phyloP scores from a whole-genome alignment of 2,329 filamentous ascomycete species.

The Pseudocercospora pini-densiflorae region DNA sequence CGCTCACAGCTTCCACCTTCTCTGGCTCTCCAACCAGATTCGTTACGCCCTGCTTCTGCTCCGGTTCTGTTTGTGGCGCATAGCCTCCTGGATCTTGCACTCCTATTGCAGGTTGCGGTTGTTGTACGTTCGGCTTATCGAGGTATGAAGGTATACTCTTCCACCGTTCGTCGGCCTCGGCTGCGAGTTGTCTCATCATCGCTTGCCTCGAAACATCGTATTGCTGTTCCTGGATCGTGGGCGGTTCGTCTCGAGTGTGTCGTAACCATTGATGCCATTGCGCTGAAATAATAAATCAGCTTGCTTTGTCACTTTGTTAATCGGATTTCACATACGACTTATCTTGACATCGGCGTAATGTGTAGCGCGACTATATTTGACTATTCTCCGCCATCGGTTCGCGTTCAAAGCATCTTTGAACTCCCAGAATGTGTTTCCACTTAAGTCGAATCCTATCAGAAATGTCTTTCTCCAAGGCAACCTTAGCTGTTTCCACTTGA shows the following conservation, averaged over 20 bases:
- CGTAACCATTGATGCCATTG: conserved; percentile 73
- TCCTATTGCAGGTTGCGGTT: conserved; percentile 52
- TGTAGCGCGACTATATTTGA: conserved; percentile 56
- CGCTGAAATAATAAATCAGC: conserved; percentile 44
- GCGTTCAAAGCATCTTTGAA: conserved; percentile 63
- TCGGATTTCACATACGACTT: conserved; percentile 49
- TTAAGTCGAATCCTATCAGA: conserved; percentile 64
- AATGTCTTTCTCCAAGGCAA: conserved; percentile 66
- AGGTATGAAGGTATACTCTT: conserved; percentile 62
- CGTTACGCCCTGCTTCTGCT: conserved; percentile 37
- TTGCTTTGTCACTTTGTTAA: not conserved
- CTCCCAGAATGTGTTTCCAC: conserved; percentile 70
- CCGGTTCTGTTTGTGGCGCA: conserved; percentile 37
- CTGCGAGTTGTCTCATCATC: conserved; percentile 64
- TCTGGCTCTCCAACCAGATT: conserved; percentile 39
- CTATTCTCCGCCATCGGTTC: conserved; percentile 61
- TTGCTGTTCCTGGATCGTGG: conserved; percentile 62
- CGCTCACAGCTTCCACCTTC: conserved; percentile 37
- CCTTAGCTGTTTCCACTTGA: conserved; percentile 65
- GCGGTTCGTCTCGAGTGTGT: conserved; percentile 61
- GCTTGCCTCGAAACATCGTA: conserved; percentile 60
- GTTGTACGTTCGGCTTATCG: conserved; percentile 58
- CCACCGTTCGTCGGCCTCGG: conserved; percentile 65
- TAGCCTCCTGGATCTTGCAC: conserved; percentile 49
- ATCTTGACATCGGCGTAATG: conserved; percentile 66